These are phyloP conservation scores for Hermanozyma aechmeae DNA, from an alignment of 805 yeast genomes.

Conservation along the genomic window DNA sequence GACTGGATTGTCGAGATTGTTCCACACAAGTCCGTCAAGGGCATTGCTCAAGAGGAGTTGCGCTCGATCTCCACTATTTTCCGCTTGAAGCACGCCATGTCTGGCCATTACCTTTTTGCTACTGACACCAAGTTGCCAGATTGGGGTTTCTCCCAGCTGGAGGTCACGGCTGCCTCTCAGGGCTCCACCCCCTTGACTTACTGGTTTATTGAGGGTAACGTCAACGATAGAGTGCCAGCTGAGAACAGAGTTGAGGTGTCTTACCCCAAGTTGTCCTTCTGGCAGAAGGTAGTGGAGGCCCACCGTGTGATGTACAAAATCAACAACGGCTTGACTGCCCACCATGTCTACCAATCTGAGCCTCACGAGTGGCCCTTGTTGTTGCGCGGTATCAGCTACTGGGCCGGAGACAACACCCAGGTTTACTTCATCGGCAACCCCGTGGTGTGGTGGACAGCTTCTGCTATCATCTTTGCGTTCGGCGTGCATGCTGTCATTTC, in stretches of 20 bases:
- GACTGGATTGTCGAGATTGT: slow-evolving; percentile 73
- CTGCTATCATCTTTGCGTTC: slow-evolving; percentile 45
- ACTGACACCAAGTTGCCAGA: slow-evolving; percentile 66
- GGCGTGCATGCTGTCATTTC: slow-evolving; percentile 38
- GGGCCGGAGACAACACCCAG: slow-evolving; percentile 54
- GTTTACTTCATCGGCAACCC: slow-evolving; percentile 73
- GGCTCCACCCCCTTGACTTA: slow-evolving; percentile 51
- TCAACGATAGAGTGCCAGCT: slow-evolving; percentile 36
- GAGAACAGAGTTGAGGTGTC: slow-evolving; percentile 19
- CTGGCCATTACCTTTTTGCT: slow-evolving; percentile 72
- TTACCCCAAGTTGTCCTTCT: slow-evolving; percentile 46
- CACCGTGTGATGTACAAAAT: slow-evolving; percentile 73
- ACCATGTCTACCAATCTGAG: slow-evolving; percentile 63
- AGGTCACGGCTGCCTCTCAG: slow-evolving; percentile 70
- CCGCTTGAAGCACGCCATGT: slow-evolving; percentile 70
- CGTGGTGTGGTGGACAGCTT: slow-evolving; percentile 67
- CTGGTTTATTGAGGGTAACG: slow-evolving; percentile 72
- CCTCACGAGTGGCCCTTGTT: slow-evolving; percentile 73
- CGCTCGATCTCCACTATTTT: slow-evolving; percentile 63
- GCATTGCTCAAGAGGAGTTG: slow-evolving; percentile 45
- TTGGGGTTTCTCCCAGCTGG: slow-evolving; percentile 82
- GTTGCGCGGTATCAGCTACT: slow-evolving; percentile 72
- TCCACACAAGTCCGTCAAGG: slow-evolving; percentile 37
- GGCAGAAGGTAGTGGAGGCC: slow-evolving; percentile 53
- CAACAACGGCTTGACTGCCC: slow-evolving; percentile 57